Conservation (phyloP, 192 early-diverging fungal genomes). For the Coemansia sp. region DNA sequence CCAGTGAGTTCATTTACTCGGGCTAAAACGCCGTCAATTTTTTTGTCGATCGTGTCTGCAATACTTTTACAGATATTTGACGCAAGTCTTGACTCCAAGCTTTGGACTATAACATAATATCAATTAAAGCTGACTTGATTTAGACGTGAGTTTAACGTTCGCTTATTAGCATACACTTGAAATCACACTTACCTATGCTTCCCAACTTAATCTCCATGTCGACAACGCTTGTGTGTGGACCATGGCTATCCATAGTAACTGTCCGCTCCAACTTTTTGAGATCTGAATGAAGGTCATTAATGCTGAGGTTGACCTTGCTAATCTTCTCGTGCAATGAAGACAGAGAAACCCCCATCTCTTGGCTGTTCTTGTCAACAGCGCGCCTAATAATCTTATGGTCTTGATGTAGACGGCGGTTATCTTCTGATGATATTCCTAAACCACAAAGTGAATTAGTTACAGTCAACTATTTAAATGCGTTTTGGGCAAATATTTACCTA, state of each 20-base stretch:
- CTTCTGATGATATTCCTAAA: conserved; percentile 15
- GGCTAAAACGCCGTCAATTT: not conserved
- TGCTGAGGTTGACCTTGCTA: conserved; percentile 44
- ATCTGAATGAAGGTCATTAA: conserved; percentile 50
- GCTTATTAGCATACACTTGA: not conserved
- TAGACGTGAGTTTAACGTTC: not conserved
- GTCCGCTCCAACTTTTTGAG: conserved; percentile 42
- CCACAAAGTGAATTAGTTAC: not conserved
- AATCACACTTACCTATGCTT: conserved; percentile 28
- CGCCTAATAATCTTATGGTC: conserved; percentile 43
- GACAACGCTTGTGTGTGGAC: conserved; percentile 18
- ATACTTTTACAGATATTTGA: conserved; percentile 4
- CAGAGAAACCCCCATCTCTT: conserved; percentile 30
- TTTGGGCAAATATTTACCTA: conserved; percentile 14
- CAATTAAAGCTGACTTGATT: not conserved
- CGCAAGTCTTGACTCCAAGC: conserved; percentile 17
- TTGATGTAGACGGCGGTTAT: conserved; percentile 34
- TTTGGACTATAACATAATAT: conserved; percentile 7
- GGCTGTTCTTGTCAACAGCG: conserved; percentile 26
- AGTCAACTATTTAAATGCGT: not conserved
- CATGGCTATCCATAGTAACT: conserved; percentile 20
- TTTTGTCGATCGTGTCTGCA: conserved; percentile 4
- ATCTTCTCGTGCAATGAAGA: conserved; percentile 45
- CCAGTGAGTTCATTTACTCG: not conserved
- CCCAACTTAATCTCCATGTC: conserved; percentile 45